Base-by-base conservation (phyloP, 2,329 filamentous ascomycete species). In the Rutstroemia sydowiana region DNA sequence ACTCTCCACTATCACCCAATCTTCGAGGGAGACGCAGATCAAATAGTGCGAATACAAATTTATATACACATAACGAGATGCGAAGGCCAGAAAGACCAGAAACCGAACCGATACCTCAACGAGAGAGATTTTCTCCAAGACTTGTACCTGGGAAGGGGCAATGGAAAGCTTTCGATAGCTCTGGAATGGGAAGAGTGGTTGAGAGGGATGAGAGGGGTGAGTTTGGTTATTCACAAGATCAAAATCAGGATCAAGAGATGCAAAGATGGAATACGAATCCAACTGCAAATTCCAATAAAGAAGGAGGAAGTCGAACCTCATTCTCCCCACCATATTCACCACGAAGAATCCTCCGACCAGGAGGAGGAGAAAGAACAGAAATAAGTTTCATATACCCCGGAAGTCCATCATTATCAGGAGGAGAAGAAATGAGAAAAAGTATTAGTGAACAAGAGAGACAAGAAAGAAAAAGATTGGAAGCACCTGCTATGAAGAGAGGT, bases 401-500 rank as follows among this genome's bases (percentile, higher is more conserved):
- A 20, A 20, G 7, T 11, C 7, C 13, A 20, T 18, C 16, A 18
- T 23, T 42, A 18, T 42, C 13, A 16, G 18, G 21, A 42, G 7
- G 16, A 14, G 39, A 18, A 42, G 39, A 18, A 16, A 10, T 14
- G 2, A n/a, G 23, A 8, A 37, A 45, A n/a, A 32, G 9, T 18
- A 30, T 23, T 21, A 2, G 5, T n/a, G 16, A 2, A 7, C 20
- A 36, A 14, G 13, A 16, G n/a, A 6, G n/a, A n/a, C n/a, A n/a
- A n/a, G n/a, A n/a, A n/a, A n/a, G n/a, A n/a, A 7, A 3, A n/a
- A 48, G 34, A 16, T 18, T 36, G 3, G 46, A 31, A 23, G 49
- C 37, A 21, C 49, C 39, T 4, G 43, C 41, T 11, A 55, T 56
- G 57, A 42, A 44, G 11, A 52, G 57, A 41, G 54, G 37, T 10